Percentiles rank a stretch among this genome's conserved stretches.
phyloP scores from a whole-genome alignment of 495 filamentous ascomycete species.

The Penicillium arizonense region DNA sequence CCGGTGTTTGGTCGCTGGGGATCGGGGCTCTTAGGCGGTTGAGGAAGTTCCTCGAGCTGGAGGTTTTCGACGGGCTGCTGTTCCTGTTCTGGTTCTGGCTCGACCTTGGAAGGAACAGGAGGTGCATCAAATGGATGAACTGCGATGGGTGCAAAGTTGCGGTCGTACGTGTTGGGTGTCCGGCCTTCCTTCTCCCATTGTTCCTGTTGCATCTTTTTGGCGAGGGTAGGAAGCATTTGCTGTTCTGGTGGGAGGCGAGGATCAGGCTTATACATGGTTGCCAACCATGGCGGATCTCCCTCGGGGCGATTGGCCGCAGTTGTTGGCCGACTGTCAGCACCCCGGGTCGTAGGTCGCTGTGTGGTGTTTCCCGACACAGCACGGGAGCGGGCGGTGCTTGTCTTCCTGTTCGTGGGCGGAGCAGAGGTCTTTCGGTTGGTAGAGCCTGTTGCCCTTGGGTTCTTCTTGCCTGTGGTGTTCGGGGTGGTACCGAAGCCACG shows the following conservation, averaged over 20 bases:
- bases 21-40: conserved; percentile 34
- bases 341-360: conserved; percentile 63
- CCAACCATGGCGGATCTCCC: conserved; percentile 94
- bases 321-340: conserved; percentile 55
- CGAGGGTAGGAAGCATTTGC: conserved; percentile 92
- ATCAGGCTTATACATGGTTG: conserved; percentile 93
- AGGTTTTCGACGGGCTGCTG: conserved; percentile 20
- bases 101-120: conserved; percentile 18
- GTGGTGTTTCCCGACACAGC: conserved; percentile 35
- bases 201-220: conserved; percentile 87
- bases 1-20: conserved; percentile 36
- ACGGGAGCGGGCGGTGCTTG: conserved; percentile 31
- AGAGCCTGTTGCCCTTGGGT: conserved; percentile 43
- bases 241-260: conserved; percentile 92
- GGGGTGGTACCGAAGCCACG: conserved; percentile 31
- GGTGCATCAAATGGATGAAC: conserved; percentile 45
- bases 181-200: conserved; percentile 92
- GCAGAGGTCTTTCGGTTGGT: conserved; percentile 44
- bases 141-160: conserved; percentile 75
- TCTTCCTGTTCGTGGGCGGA: conserved; percentile 36
- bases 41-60: conserved; percentile 25
- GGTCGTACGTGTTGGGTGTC: conserved; percentile 76
- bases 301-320: conserved; percentile 74
- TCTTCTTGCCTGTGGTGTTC: conserved; percentile 35
- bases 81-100: not conserved